A percentile compares a stretch with the other conserved stretches of the same genome.
Conservation (phyloP, 371 early-diverging fungal genomes). For the Mucor irregularis region DNA sequence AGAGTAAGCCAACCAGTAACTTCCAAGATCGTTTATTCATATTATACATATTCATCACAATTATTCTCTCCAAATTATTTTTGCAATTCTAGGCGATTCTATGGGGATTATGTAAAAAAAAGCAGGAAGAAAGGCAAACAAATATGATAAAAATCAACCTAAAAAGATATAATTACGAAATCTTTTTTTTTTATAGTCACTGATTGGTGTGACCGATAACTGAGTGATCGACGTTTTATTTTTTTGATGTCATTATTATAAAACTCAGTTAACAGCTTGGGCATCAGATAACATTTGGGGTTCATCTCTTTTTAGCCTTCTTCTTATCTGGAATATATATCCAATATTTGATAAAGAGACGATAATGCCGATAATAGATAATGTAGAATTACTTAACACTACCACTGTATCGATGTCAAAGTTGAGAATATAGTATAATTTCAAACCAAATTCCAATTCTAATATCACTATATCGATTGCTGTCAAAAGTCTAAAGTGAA, state of each 20-base stretch:
- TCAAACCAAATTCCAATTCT: constrained; percentile 44
- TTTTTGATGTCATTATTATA: no score
- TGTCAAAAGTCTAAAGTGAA: constrained; percentile 37
- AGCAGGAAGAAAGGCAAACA: background rate
- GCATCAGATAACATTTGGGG: constrained; percentile 22
- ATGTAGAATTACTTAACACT: constrained; percentile 33
- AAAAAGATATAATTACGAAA: background rate
- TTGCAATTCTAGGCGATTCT: background rate
- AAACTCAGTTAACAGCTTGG: no score
- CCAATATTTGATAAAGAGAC: constrained; percentile 29
- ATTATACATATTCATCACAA: constrained; percentile 4
- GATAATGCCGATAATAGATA: constrained; percentile 31
- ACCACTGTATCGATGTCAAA: constrained; percentile 45
- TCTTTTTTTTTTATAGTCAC: no score
- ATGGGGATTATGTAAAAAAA: background rate
- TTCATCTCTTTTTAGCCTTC: constrained; percentile 26
- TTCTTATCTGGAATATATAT: constrained; percentile 28
- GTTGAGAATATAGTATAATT: constrained; percentile 39
- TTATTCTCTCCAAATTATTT: background rate
- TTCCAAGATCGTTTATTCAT: constrained; percentile 12
- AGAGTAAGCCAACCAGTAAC: background rate
- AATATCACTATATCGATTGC: constrained; percentile 35
- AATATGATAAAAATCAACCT: background rate
- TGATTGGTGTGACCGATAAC: no score
- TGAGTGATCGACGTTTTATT: no score